Evolutionary conservation across 75 land plant genomes (phyloP).

Genomic region (Pinus taeda): DNA sequence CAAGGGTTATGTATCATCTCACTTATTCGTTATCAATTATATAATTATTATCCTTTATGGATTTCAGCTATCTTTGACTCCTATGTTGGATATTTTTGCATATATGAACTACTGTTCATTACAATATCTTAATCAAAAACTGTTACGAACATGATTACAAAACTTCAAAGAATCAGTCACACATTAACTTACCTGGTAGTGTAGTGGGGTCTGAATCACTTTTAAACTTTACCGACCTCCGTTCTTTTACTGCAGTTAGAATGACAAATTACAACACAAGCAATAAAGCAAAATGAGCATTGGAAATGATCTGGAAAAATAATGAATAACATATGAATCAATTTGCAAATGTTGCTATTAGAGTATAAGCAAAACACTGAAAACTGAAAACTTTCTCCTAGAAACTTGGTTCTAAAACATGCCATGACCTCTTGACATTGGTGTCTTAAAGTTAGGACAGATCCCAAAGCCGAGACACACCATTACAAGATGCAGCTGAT

Average conservation of each 20-base stretch:
- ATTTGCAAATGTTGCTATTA: not conserved
- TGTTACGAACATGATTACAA: not conserved
- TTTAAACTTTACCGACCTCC: conserved; percentile 75
- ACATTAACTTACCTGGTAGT: conserved; percentile 54
- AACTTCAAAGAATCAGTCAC: not conserved
- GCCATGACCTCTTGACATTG: not conserved
- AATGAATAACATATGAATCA: not conserved
- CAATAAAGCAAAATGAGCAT: not conserved
- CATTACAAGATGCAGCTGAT: not conserved
- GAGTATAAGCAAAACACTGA: not conserved
- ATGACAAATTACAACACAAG: not conserved
- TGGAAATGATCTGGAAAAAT: not conserved
- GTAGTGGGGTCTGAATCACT: conserved; percentile 61
- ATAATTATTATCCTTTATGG: no score
- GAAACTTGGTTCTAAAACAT: not conserved
- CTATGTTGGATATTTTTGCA: no score
- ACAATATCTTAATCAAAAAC: not conserved
- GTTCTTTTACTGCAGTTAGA: conserved; percentile 57
- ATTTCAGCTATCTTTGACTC: no score
- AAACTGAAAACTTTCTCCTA: not conserved
- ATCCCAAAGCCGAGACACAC: no score
- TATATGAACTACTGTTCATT: no score
- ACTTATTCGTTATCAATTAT: no score
- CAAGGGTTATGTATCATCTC: no score
- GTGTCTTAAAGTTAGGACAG: not conserved